Evolutionary conservation across 2,329 filamentous ascomycete species (phyloP).

Genomic region (Lithohypha guttulata): DNA sequence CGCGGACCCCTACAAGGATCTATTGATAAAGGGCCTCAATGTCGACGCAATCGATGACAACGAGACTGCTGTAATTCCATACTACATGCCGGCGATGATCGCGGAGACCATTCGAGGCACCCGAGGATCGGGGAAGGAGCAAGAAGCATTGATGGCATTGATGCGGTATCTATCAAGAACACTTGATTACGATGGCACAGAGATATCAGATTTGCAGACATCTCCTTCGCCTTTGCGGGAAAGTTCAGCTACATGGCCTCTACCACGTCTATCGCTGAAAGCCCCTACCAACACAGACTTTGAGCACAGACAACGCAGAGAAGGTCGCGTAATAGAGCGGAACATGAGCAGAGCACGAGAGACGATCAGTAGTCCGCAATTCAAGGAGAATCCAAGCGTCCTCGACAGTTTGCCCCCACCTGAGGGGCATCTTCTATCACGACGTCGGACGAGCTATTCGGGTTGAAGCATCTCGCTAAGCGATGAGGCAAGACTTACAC

Average conservation of each 20-base stretch:
- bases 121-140: conserved; percentile 15
- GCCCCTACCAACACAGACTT: background rate
- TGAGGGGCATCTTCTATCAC: conserved; percentile 17
- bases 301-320: background rate
- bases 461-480: no score
- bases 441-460: conserved; percentile 19
- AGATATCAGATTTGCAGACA: conserved; percentile 10
- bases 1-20: conserved; percentile 13
- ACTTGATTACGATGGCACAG: conserved; percentile 7
- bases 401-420: conserved; percentile 23
- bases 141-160: conserved; percentile 22
- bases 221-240: background rate
- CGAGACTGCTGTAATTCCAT: conserved; percentile 28
- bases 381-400: conserved; percentile 22
- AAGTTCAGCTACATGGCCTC: conserved; percentile 4
- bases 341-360: conserved; percentile 24
- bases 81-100: conserved; percentile 31
- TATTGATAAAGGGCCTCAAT: conserved; percentile 26
- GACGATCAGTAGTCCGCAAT: conserved; percentile 22
- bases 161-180: conserved; percentile 26
- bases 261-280: conserved; percentile 6
- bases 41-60: conserved; percentile 26
- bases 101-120: conserved; percentile 24
- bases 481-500: no score
- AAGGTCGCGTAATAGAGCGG: conserved; percentile 23